Evolutionary conservation across 306 rosid species (phyloP), one percentile per base, ranked within the genome.

Genomic region (Cercis canadensis): DNA sequence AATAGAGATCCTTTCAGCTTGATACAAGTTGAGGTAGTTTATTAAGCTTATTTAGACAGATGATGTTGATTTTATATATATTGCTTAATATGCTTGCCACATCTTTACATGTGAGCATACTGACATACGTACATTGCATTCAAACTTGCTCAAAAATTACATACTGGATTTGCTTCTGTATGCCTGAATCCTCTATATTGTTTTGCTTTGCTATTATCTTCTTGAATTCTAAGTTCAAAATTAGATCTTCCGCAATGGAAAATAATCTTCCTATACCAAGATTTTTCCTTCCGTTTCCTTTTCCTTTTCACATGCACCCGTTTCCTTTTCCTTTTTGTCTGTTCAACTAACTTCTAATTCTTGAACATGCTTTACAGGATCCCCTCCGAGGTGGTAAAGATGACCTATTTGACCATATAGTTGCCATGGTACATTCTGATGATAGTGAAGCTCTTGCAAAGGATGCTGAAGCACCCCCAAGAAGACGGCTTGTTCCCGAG

Each of bases 381-480:
- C 99, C 99, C 19, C 73, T 95, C 13, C 86, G 97, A 74, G 99
- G 99, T 10, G 99, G 99, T 41, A 86, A 76, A 73, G 94, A 94
- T 40, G 95, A 81, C 55, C 73, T 87, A 75, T 91, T 94, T 70
- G 97, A 94, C 44, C 83, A 82, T 19, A 11, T 83, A 58, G 81
- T 94, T 81, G 55, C 92, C 37, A 53, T 82, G 11, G 70, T 94
- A 72, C 99, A 94, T 76, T 80, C 91, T 5, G 65, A 73, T 56
- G 99, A 91, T 47, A 72, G 74, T 40, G 99, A 86, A 55, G 92
- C 96, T 70, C 91, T 84, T 66, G 84, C 81, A 69, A 76, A 84
- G 81, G 90, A 81, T 53, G 88, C 85, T 6, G 40, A 5, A 65
- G 96, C 96, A 13, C 87, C 91, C 45, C 91, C 86, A 19, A 86